phyloP scores from a whole-genome alignment of 352 stramenopile species.

The Phytophthora megakarya region DNA sequence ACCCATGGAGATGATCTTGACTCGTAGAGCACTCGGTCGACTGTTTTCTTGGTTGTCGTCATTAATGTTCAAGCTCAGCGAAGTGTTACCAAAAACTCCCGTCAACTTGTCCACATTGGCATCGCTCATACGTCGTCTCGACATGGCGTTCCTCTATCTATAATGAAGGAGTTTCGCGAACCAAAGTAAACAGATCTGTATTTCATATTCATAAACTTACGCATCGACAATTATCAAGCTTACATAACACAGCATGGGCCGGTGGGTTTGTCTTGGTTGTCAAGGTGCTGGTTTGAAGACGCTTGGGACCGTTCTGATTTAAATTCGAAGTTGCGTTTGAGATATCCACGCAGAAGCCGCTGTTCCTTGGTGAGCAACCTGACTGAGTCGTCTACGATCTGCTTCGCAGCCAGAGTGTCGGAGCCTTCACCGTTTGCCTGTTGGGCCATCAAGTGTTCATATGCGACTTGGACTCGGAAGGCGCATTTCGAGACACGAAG shows the following conservation, averaged over 20 bases:
- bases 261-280: slow-evolving; percentile 22
- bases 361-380: slow-evolving; percentile 60
- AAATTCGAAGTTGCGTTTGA: slow-evolving; percentile 79
- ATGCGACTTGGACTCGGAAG: slow-evolving; percentile 76
- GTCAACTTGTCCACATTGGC: slow-evolving; percentile 72
- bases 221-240: slow-evolving; percentile 6
- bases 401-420: slow-evolving; percentile 25
- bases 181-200: slow-evolving; percentile 13
- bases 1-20: slow-evolving; percentile 96
- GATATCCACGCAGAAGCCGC: slow-evolving; percentile 63
- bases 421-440: slow-evolving; percentile 34
- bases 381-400: slow-evolving; percentile 51
- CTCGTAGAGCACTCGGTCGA: slow-evolving; percentile 58
- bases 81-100: slow-evolving; percentile 19
- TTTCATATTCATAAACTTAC: slow-evolving; percentile 30
- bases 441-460: slow-evolving; percentile 46
- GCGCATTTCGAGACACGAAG: slow-evolving; percentile 73
- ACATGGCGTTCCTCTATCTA: slow-evolving; percentile 23
- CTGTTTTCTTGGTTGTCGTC: slow-evolving; percentile 37
- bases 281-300: background rate
- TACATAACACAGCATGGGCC: slow-evolving; percentile 35
- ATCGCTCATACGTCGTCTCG: slow-evolving; percentile 52
- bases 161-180: slow-evolving; percentile 20
- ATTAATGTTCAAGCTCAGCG: slow-evolving; percentile 37
- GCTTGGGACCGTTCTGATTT: slow-evolving; percentile 5